A percentile compares a stretch with the other conserved stretches of the same genome.
phyloP scores from a whole-genome alignment of 2,329 filamentous ascomycete species.

The Stagonosporopsis tanaceti region DNA sequence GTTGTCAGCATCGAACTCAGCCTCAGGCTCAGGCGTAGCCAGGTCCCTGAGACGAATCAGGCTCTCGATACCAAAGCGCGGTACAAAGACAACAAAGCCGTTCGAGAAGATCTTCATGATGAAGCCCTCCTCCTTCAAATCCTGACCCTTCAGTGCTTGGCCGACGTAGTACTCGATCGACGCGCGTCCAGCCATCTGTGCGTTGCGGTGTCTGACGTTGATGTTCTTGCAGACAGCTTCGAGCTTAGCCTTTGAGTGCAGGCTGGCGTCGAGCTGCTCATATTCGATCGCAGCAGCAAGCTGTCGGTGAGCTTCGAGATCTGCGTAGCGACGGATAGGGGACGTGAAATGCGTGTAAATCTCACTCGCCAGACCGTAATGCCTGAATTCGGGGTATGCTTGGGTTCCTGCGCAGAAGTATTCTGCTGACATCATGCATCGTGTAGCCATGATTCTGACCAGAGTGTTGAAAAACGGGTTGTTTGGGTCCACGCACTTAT shows the following conservation, averaged over 20 bases:
- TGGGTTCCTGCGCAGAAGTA: slow-evolving; percentile 97
- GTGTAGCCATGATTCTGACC: slow-evolving; percentile 94
- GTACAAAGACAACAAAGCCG: slow-evolving; percentile 95
- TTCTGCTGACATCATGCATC: slow-evolving; percentile 99
- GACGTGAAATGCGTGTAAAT: slow-evolving; percentile 99
- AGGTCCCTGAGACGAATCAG: slow-evolving; percentile 87
- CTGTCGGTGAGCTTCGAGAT: slow-evolving; percentile 91
- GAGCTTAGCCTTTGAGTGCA: slow-evolving; percentile 83
- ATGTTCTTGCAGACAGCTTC: slow-evolving; percentile 98
- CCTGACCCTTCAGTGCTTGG: slow-evolving; percentile 83
- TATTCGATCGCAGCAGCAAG: slow-evolving; percentile 95
- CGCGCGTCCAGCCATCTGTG: slow-evolving; percentile 91
- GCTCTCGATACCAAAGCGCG: slow-evolving; percentile 93
- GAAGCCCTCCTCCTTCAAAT: slow-evolving; percentile 86
- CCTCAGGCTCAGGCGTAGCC: slow-evolving; percentile 76
- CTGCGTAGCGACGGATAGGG: slow-evolving; percentile 96
- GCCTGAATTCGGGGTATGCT: slow-evolving; percentile 90
- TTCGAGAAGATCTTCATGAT: slow-evolving; percentile 98
- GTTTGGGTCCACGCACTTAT: slow-evolving; percentile 77
- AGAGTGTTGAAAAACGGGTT: slow-evolving; percentile 99
- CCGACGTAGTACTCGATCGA: slow-evolving; percentile 98
- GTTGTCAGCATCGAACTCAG: slow-evolving; percentile 83
- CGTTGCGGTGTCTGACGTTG: slow-evolving; percentile 96
- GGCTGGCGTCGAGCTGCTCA: slow-evolving; percentile 80
- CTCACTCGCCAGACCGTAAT: slow-evolving; percentile 94